A percentile compares a stretch with the other conserved stretches of the same genome.
Evolutionary conservation across 2,329 filamentous ascomycete genomes (phyloP).

Genomic region (Podosphaera leucotricha): DNA sequence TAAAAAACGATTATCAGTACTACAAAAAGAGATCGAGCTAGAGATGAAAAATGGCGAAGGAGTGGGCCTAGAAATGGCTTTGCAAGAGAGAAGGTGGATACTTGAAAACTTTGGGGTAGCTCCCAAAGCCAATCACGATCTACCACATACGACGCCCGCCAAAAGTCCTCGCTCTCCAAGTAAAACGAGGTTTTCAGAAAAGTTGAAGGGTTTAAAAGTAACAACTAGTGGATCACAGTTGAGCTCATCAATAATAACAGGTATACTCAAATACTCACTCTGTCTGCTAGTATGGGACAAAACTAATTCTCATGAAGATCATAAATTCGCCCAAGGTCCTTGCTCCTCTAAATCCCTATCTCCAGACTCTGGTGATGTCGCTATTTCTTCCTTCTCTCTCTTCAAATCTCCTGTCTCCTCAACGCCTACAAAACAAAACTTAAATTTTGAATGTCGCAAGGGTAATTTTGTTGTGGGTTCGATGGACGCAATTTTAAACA

Average conservation of each 20-base stretch:
- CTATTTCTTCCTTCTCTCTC: conserved; percentile 35
- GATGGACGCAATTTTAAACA: conserved; percentile 18
- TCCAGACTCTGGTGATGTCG: conserved; percentile 37
- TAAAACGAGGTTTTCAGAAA: conserved; percentile 41
- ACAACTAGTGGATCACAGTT: conserved; percentile 34
- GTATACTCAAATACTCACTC: conserved; percentile 23
- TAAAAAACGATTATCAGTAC: conserved; percentile 50
- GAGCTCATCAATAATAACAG: conserved; percentile 32
- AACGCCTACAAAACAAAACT: conserved; percentile 3
- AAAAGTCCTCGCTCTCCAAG: not conserved
- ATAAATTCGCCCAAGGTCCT: not conserved
- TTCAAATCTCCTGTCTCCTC: conserved; percentile 18
- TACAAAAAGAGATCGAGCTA: conserved; percentile 52
- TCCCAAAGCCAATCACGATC: conserved; percentile 11
- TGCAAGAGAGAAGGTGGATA: conserved; percentile 70
- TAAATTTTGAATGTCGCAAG: conserved; percentile 1
- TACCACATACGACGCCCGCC: not conserved
- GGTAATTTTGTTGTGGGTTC: conserved; percentile 11
- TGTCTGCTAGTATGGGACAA: not conserved
- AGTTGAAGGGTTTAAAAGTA: conserved; percentile 54
- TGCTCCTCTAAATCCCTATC: conserved; percentile 22
- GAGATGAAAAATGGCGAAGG: conserved; percentile 64
- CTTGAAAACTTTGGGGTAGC: conserved; percentile 41
- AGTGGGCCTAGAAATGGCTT: conserved; percentile 60
- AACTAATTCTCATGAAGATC: not conserved